These are phyloP conservation scores for Solanum rostratum DNA, from an alignment of 257 asterid species.

Conservation along the genomic window DNA sequence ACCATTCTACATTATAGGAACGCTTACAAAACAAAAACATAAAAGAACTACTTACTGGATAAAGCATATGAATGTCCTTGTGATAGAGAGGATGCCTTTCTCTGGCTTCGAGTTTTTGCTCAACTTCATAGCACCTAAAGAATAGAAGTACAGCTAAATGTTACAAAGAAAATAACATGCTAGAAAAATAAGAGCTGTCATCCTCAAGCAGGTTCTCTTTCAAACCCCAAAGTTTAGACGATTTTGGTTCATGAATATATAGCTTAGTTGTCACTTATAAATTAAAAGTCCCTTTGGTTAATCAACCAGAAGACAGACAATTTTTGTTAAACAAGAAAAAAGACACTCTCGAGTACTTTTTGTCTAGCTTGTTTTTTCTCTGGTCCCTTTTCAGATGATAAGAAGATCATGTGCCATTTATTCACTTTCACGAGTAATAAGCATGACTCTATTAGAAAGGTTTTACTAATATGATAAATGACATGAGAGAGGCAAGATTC, in stretches of 20 bases:
- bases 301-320: neutral
- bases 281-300: neutral
- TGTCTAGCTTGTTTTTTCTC: neutral
- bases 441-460: neutral
- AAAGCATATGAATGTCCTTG: constrained; percentile 68
- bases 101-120: constrained; percentile 69
- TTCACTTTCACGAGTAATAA: neutral
- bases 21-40: neutral
- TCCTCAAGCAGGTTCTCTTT: neutral
- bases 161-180: neutral
- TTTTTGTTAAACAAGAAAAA: neutral
- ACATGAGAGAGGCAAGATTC: constrained; percentile 2
- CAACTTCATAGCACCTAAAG: constrained; percentile 77
- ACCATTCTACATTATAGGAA: neutral
- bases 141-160: neutral
- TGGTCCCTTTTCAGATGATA: neutral
- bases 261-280: neutral
- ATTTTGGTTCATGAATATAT: neutral
- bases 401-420: neutral
- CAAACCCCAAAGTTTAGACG: neutral
- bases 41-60: constrained; percentile 46
- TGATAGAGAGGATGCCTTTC: constrained; percentile 85
- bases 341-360: neutral
- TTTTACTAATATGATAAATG: neutral
- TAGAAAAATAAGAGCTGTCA: neutral